Evolutionary conservation across 1,284 basidiomycete species (phyloP), one percentile per base, ranked within the genome.

Genomic region (Ceratobasidium sp.): DNA sequence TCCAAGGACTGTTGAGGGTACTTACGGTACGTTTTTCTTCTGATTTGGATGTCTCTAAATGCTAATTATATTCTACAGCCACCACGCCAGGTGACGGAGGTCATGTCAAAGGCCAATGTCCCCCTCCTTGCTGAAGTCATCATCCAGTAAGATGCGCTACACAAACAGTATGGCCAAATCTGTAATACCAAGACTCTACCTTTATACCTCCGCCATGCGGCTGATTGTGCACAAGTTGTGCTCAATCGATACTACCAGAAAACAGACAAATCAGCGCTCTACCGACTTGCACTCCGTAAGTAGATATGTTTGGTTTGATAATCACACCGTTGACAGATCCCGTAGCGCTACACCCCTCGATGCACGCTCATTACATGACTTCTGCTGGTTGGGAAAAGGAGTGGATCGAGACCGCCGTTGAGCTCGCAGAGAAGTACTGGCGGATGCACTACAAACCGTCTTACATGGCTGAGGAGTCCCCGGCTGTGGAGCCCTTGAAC

Each of bases 211-310:
- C 24, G 9, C 7, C 60, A 63, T 1, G 22, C 31, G 9, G 60
- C 60, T 22, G 22, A 63, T 4, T 22, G 45, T 17, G 48, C 31
- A 3, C 50, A 1, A 8, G 1, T 24, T 9, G 33, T 51, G 4
- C 48, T 66, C 31, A 66, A 66, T 50, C 50, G 36, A 17, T 66
- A 66, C 33, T 66, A 66, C n/a, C 11, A 11, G 29, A 48, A 17
- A 15, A 22, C 50, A 4, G 29, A 66, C 19, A 1, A 7, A 19
- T 66, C 31, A 15, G 1, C 1, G 17, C 24, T 51, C 24, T 66
- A 51, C 22, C 48, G 33, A 3, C 22, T 66, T n/a, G 11, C 31
- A 59, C 11, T 59, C 56, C 33, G 56, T 59, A 29, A 59, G 56
- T 59, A n/a, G n/a, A n/a, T n/a, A n/a, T n/a, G n/a, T n/a, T n/a